A percentile compares a stretch with the other conserved stretches of the same genome.
These are phyloP conservation scores for Leccinum solheimii DNA, from an alignment of 1,284 basidiomycete genomes.

Conservation along the genomic window DNA sequence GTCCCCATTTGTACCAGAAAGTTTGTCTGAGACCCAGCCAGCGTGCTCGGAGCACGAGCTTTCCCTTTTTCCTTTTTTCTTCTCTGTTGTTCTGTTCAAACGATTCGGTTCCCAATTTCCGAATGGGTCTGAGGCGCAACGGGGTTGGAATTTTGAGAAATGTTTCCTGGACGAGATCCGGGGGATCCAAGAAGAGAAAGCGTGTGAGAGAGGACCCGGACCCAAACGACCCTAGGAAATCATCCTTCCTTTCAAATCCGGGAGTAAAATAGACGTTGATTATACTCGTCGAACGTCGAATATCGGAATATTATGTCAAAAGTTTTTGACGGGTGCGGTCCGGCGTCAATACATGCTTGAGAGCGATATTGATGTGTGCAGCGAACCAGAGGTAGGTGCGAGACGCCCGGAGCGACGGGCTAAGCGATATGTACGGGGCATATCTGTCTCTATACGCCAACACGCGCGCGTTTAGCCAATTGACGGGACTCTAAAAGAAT, in stretches of 20 bases:
- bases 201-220: conserved; percentile 3
- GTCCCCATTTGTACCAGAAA: neutral
- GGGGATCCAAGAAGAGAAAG: neutral
- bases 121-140: conserved; percentile 18
- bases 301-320: conserved; percentile 1
- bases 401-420: neutral
- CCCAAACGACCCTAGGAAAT: conserved; percentile 1
- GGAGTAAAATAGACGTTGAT: conserved; percentile 14
- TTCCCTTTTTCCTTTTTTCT: neutral
- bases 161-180: conserved; percentile 9
- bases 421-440: neutral
- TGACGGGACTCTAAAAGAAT: neutral
- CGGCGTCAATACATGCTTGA: neutral
- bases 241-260: neutral
- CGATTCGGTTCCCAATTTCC: conserved; percentile 17
- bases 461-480: conserved; percentile 15
- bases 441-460: conserved; percentile 10
- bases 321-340: neutral
- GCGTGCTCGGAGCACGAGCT: neutral
- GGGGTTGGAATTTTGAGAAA: neutral
- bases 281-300: conserved; percentile 3
- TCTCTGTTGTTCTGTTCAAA: neutral
- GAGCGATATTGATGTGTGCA: neutral
- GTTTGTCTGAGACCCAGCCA: neutral
- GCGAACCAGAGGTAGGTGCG: neutral